Evolutionary conservation across 176 grass and related monocot genomes (phyloP).

Genomic region (Poa annua): DNA sequence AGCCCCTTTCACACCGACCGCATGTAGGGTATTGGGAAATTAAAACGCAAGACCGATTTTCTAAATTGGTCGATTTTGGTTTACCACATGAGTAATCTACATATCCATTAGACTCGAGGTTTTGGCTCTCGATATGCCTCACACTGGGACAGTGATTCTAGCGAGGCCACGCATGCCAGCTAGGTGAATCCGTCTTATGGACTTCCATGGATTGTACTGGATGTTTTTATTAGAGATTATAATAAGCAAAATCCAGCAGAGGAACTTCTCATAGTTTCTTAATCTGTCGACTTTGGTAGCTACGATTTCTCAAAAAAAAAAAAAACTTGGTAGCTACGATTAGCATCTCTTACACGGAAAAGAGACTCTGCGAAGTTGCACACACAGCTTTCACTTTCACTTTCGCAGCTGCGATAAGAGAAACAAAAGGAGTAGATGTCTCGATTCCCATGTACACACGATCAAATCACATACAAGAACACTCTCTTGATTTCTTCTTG

Average conservation of each 20-base stretch:
- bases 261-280: neutral
- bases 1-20: neutral
- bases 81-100: neutral
- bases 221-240: neutral
- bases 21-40: neutral
- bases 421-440: slow-evolving; percentile 9
- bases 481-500: slow-evolving; percentile 11
- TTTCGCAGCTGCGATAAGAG: neutral
- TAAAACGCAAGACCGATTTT: too few relatives aligned
- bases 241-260: neutral
- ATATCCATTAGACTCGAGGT: neutral
- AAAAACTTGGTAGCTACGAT: slow-evolving; percentile 4
- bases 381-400: slow-evolving; percentile 8
- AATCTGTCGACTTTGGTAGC: slow-evolving; percentile 13
- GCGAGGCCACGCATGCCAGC: neutral
- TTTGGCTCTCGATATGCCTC: neutral
- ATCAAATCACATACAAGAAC: neutral
- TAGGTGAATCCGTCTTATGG: neutral
- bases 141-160: neutral
- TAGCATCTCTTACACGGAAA: slow-evolving; percentile 13
- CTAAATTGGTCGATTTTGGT: neutral
- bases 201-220: neutral
- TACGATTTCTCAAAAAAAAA: too few relatives aligned
- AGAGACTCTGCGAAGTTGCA: slow-evolving; percentile 1
- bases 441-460: slow-evolving; percentile 25